These are phyloP conservation scores for Nicotiana knightiana DNA, from an alignment of 257 asterid species.

Conservation along the genomic window DNA sequence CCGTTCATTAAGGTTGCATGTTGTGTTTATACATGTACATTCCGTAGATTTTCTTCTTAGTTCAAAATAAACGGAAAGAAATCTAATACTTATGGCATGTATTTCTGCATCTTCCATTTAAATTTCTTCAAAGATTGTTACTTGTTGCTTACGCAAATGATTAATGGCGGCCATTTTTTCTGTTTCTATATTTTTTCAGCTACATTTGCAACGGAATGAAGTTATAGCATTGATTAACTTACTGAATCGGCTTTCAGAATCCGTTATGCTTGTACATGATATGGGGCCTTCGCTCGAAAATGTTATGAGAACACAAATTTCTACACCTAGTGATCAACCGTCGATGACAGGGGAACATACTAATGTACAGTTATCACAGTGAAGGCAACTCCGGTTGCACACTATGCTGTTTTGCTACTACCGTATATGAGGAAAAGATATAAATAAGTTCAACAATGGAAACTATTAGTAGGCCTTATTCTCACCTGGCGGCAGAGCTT, in stretches of 20 bases:
- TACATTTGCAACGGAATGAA: conserved; percentile 58
- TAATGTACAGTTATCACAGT: background rate
- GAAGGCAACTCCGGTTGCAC: background rate
- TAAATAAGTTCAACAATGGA: background rate
- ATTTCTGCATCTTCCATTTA: background rate
- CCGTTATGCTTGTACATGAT: conserved; percentile 41
- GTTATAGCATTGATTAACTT: conserved; percentile 64
- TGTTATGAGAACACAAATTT: conserved; percentile 22
- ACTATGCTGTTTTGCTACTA: background rate
- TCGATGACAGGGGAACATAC: background rate
- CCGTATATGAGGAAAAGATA: background rate
- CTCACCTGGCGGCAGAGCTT: background rate
- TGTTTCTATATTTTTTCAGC: conserved; percentile 24
- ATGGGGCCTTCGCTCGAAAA: conserved; percentile 32
- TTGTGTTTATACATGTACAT: background rate
- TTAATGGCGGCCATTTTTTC: background rate
- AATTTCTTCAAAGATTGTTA: background rate
- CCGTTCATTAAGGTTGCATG: background rate
- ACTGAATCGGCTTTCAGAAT: conserved; percentile 57
- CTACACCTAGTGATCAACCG: conserved; percentile 17
- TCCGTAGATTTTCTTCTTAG: background rate
- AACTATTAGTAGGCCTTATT: background rate
- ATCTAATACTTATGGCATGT: background rate
- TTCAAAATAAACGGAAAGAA: background rate
- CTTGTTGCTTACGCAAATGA: background rate